Conservation (phyloP, 2,329 filamentous ascomycete genomes). For the Sporothrix brunneoviolacea region DNA sequence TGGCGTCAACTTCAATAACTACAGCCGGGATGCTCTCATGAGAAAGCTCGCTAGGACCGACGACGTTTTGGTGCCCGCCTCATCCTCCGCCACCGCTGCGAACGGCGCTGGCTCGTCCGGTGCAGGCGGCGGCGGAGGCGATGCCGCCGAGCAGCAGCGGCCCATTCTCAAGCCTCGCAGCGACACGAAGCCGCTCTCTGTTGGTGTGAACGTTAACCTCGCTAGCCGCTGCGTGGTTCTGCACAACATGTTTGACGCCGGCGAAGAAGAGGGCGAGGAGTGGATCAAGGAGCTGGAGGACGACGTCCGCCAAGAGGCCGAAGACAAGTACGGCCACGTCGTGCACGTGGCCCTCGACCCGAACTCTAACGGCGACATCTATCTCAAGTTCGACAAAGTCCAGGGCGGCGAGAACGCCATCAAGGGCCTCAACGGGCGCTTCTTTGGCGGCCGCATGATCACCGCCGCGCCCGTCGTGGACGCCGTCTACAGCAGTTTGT, state of each 20-base stretch:
- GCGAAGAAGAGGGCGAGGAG: conserved; percentile 78
- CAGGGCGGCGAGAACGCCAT: conserved; percentile 95
- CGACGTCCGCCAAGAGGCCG: conserved; percentile 87
- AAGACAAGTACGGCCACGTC: conserved; percentile 92
- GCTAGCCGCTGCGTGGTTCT: conserved; percentile 90
- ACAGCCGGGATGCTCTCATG: conserved; percentile 97
- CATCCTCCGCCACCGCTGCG: neutral
- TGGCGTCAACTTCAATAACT: conserved; percentile 99
- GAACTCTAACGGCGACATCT: conserved; percentile 92
- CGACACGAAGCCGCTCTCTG: conserved; percentile 53
- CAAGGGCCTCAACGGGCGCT: conserved; percentile 93
- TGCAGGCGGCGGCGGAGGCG: conserved; percentile 26
- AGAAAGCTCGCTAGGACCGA: conserved; percentile 95
- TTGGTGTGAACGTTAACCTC: conserved; percentile 83
- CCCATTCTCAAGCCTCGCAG: conserved; percentile 72
- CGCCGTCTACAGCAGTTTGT: conserved; percentile 96
- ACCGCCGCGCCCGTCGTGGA: conserved; percentile 94
- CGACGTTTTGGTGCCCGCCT: conserved; percentile 51
- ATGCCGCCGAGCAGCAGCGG: conserved; percentile 54
- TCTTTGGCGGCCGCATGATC: conserved; percentile 89
- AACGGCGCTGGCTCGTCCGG: neutral
- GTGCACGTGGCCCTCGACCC: conserved; percentile 94
- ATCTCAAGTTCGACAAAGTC: conserved; percentile 95
- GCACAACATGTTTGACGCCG: conserved; percentile 90
- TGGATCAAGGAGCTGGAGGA: conserved; percentile 94